phyloP scores from a whole-genome alignment of 2,329 filamentous ascomycete species.

The Sporothrix dimorphospora region DNA sequence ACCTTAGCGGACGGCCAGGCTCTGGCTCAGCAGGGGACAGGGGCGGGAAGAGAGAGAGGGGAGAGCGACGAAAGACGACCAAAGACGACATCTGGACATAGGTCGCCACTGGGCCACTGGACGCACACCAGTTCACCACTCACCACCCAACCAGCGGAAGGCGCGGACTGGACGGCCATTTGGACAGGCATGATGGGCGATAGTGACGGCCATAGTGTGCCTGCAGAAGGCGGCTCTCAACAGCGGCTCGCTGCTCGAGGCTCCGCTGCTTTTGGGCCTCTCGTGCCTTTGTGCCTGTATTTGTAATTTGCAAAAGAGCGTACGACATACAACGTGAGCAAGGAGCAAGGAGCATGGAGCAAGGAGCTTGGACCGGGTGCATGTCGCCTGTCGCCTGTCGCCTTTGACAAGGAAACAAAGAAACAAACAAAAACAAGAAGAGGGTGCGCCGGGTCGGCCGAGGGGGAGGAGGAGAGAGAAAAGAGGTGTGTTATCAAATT shows the following conservation, averaged over 20 bases:
- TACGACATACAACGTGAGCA: neutral
- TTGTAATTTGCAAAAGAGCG: neutral
- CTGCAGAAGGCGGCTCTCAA: neutral
- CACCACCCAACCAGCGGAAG: too few species aligned
- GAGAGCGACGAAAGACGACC: neutral
- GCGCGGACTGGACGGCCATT: neutral
- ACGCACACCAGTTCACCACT: too few species aligned
- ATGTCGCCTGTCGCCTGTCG: too few species aligned
- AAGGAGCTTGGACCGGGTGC: neutral
- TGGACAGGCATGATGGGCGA: neutral
- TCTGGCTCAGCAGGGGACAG: neutral
- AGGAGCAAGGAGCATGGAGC: neutral
- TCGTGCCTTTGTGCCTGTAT: too few species aligned
- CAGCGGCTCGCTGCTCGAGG: neutral
- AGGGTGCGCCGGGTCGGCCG: conserved; percentile 7
- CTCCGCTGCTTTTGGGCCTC: neutral
- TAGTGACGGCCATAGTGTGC: neutral
- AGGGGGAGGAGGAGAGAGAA: too few species aligned
- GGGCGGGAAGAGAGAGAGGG: neutral
- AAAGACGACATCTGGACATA: neutral
- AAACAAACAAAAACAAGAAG: neutral
- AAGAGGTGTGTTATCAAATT: neutral
- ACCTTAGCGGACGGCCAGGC: neutral
- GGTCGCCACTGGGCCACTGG: too few species aligned
- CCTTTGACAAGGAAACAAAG: neutral